phyloP scores from a whole-genome alignment of 2,329 filamentous ascomycete species.

The Colletotrichum nymphaeae region DNA sequence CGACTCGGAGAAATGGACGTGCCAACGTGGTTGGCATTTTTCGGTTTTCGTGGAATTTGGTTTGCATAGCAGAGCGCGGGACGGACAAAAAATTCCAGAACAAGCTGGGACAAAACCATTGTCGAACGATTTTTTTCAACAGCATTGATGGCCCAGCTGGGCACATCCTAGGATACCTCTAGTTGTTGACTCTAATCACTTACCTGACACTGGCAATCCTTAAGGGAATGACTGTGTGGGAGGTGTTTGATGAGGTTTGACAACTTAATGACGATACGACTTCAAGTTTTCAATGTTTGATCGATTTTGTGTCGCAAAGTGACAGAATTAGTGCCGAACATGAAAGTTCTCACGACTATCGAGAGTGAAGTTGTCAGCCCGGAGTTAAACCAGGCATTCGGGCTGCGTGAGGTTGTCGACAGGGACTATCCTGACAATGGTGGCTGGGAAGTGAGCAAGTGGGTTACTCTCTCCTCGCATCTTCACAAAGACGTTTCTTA shows the following conservation, averaged over 20 bases:
- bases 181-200: neutral
- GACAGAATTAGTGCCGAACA: neutral
- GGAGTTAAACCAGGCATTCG: neutral
- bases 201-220: neutral
- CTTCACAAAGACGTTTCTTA: neutral
- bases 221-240: neutral
- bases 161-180: slow-evolving; percentile 5
- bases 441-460: neutral
- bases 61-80: slow-evolving; percentile 38
- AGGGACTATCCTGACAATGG: neutral
- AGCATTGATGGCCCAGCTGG: slow-evolving; percentile 15
- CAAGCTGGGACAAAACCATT: slow-evolving; percentile 21
- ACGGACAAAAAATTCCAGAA: slow-evolving; percentile 23
- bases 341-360: neutral
- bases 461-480: neutral
- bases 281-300: neutral
- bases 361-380: neutral
- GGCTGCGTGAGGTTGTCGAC: neutral
- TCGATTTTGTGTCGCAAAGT: neutral
- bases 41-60: slow-evolving; percentile 30
- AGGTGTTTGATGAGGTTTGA: neutral
- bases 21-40: slow-evolving; percentile 3
- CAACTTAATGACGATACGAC: slow-evolving; percentile 16
- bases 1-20: neutral
- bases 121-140: slow-evolving; percentile 9